Evolutionary conservation across 495 filamentous ascomycete genomes (phyloP).

Genomic region (Hypoxylon crocopeplum): DNA sequence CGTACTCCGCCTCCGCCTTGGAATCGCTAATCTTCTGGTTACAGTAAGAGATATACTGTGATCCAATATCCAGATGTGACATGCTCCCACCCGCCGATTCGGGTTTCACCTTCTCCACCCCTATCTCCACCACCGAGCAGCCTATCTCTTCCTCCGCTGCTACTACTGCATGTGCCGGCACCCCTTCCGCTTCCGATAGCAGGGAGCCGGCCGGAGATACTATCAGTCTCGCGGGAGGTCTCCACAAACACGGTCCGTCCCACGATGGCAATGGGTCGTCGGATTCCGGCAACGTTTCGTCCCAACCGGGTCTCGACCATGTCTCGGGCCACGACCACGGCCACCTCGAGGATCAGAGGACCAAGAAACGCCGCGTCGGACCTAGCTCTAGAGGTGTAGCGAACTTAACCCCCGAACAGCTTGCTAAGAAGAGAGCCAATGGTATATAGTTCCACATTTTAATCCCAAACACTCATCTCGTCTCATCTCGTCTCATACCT

Average conservation of each 20-base stretch:
- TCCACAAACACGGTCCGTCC: constrained; percentile 27
- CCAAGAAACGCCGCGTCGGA: constrained; percentile 48
- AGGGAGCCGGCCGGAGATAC: constrained; percentile 6
- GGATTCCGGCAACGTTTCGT: constrained; percentile 17
- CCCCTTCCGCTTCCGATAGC: constrained; percentile 8
- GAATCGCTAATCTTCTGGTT: no score
- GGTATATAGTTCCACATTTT: constrained; percentile 44
- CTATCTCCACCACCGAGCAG: neutral
- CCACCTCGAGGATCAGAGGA: constrained; percentile 33
- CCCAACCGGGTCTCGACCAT: constrained; percentile 9
- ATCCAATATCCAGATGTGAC: neutral
- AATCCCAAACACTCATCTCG: neutral
- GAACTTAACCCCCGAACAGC: constrained; percentile 72
- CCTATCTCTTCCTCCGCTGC: neutral
- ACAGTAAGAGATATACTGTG: neutral
- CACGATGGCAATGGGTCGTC: constrained; percentile 30
- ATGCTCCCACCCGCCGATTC: constrained; percentile 25
- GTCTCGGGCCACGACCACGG: neutral
- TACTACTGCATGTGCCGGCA: neutral
- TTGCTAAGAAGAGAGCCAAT: constrained; percentile 81
- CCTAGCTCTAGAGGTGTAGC: constrained; percentile 65
- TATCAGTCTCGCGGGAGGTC: neutral
- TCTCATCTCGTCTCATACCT: neutral
- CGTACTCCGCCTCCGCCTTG: no score
- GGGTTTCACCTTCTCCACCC: constrained; percentile 16